These are phyloP conservation scores for Yamadazyma paraphyllophila DNA, from an alignment of 805 yeast species.

Conservation along the genomic window DNA sequence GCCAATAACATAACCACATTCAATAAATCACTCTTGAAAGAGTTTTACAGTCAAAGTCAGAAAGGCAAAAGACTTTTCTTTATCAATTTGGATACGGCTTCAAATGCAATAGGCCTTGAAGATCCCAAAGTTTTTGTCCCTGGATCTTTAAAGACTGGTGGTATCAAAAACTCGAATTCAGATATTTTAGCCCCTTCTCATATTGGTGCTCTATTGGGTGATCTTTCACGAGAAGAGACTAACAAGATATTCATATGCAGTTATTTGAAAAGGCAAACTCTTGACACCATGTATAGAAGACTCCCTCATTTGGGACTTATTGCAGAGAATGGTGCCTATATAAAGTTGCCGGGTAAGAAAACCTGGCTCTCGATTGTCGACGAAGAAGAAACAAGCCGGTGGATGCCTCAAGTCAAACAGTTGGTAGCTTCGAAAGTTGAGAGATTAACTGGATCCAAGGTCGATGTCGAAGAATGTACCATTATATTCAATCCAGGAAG, in stretches of 20 bases:
- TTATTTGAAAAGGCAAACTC: conserved; percentile 57
- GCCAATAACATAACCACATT: conserved; percentile 29
- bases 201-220: conserved; percentile 54
- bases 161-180: conserved; percentile 20
- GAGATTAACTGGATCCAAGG: conserved; percentile 74
- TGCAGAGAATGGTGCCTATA: conserved; percentile 87
- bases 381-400: conserved; percentile 43
- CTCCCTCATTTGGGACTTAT: conserved; percentile 73
- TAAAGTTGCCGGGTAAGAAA: conserved; percentile 50
- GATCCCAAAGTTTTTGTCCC: conserved; percentile 3
- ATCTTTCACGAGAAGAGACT: conserved; percentile 52
- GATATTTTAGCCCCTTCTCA: conserved; percentile 57
- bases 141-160: conserved; percentile 6
- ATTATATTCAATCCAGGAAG: conserved; percentile 73
- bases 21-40: conserved; percentile 29
- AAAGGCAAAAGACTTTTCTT: conserved; percentile 39
- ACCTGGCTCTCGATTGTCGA: conserved; percentile 65
- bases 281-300: conserved; percentile 68
- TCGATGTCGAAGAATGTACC: conserved; percentile 72
- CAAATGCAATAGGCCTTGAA: conserved; percentile 19
- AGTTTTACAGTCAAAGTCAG: conserved; percentile 24
- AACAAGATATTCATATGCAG: conserved; percentile 75
- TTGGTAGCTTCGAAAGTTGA: conserved; percentile 63
- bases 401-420: conserved; percentile 59
- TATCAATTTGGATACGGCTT: conserved; percentile 22